phyloP scores from a whole-genome alignment of 306 rosid genomes.

The Prunus mongolica region DNA sequence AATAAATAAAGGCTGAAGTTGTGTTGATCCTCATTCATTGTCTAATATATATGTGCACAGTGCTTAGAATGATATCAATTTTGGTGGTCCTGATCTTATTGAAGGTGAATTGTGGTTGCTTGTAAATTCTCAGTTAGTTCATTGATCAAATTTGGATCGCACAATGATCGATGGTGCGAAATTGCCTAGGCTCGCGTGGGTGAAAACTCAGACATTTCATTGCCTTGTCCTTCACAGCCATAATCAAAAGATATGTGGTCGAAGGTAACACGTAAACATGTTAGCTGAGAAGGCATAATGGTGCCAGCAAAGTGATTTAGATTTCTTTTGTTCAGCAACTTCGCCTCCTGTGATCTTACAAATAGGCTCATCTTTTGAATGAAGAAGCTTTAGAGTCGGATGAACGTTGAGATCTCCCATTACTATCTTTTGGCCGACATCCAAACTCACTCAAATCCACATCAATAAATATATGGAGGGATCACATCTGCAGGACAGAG shows the following conservation, averaged over 20 bases:
- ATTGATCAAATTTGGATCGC: too few species aligned
- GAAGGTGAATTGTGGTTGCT: too few species aligned
- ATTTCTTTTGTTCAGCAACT: constrained; percentile 72
- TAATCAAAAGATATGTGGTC: background rate
- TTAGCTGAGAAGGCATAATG: constrained; percentile 32
- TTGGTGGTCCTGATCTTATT: too few species aligned
- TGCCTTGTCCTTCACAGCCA: background rate
- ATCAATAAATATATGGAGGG: constrained; percentile 73
- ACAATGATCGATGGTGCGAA: too few species aligned
- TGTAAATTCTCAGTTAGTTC: too few species aligned
- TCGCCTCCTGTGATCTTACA: constrained; percentile 81
- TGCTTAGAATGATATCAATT: too few species aligned
- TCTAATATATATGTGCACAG: too few species aligned
- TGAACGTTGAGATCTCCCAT: constrained; percentile 86
- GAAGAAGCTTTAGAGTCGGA: constrained; percentile 72
- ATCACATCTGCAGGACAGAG: constrained; percentile 85
- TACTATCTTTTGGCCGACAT: constrained; percentile 73
- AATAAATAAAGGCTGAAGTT: too few species aligned
- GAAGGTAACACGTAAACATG: constrained; percentile 12
- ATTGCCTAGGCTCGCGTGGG: background rate
- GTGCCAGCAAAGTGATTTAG: constrained; percentile 41
- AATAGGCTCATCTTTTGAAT: constrained; percentile 71
- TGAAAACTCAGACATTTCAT: constrained; percentile 7
- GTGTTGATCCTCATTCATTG: too few species aligned
- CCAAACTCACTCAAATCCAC: constrained; percentile 89